Conservation (phyloP, 352 stramenopile genomes). For the Phytophthora vignae region DNA sequence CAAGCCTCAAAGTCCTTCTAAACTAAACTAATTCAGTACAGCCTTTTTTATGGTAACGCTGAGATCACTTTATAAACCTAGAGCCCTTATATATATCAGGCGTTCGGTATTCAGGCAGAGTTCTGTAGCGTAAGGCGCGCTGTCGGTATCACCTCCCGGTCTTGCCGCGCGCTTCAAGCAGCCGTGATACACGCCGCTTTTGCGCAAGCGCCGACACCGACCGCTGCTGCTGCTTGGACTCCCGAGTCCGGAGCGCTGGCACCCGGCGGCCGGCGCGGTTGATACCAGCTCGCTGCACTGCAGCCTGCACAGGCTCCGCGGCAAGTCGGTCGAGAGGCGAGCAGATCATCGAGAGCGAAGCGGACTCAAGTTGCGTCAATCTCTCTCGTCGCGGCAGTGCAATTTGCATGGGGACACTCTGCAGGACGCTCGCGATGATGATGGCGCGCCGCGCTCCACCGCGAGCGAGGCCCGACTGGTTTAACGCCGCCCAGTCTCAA, state of each 20-base stretch:
- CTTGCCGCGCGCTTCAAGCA: background rate
- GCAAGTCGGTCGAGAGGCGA: background rate
- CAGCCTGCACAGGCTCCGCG: background rate
- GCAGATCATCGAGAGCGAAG: background rate
- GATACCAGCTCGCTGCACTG: background rate
- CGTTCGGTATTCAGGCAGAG: too few relatives aligned
- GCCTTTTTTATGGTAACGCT: too few relatives aligned
- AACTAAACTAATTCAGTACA: too few relatives aligned
- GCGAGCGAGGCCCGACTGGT: constrained; percentile 1
- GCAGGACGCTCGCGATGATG: constrained; percentile 16
- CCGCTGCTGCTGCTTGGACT: too few relatives aligned
- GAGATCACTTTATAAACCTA: too few relatives aligned
- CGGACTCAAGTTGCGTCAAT: background rate
- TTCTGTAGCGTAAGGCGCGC: too few relatives aligned
- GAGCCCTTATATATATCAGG: too few relatives aligned
- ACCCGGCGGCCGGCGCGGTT: background rate
- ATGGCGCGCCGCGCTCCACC: too few relatives aligned
- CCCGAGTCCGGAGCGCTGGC: background rate
- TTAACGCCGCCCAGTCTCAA: constrained; percentile 18
- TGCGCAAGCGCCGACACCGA: background rate
- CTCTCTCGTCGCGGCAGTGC: background rate
- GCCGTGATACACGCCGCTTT: background rate
- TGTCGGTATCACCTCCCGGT: too few relatives aligned
- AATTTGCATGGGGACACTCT: background rate
- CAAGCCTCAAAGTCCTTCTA: too few relatives aligned